These are phyloP conservation scores for Chrysophaeum taylorii DNA, from an alignment of 352 stramenopile species.

Conservation along the genomic window DNA sequence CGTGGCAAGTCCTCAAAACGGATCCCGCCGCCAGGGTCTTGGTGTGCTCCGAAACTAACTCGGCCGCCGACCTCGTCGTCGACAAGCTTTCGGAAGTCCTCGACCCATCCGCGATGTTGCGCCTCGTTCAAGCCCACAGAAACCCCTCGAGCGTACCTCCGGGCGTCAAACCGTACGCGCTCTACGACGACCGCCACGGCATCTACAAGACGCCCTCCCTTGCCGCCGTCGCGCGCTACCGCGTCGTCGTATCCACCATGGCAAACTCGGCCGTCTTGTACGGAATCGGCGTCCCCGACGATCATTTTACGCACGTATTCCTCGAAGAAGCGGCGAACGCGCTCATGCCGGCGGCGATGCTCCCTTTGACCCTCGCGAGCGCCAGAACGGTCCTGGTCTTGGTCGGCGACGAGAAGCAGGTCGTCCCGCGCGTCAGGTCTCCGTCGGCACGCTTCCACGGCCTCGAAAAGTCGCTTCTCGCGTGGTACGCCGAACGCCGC, in stretches of 20 bases:
- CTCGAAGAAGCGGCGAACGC: slow-evolving; percentile 51
- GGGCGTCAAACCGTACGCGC: background rate
- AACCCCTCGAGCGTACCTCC: background rate
- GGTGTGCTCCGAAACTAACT: slow-evolving; percentile 25
- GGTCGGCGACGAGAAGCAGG: slow-evolving; percentile 54
- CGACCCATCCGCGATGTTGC: slow-evolving; percentile 8
- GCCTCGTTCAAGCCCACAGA: slow-evolving; percentile 30
- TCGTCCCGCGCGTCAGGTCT: slow-evolving; percentile 44
- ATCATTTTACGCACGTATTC: slow-evolving; percentile 43
- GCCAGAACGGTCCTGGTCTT: slow-evolving; percentile 37
- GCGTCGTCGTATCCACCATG: slow-evolving; percentile 21
- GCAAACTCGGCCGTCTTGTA: slow-evolving; percentile 10
- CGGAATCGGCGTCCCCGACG: background rate
- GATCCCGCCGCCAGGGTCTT: slow-evolving; percentile 25
- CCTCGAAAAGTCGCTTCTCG: slow-evolving; percentile 43
- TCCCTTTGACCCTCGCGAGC: slow-evolving; percentile 24
- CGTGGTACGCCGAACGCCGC: slow-evolving; percentile 26
- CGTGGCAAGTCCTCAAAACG: slow-evolving; percentile 29
- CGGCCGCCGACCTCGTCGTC: slow-evolving; percentile 31
- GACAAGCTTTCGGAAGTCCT: slow-evolving; percentile 24
- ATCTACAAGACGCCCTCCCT: background rate
- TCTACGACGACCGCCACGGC: background rate
- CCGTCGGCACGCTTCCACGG: slow-evolving; percentile 34
- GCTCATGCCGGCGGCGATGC: slow-evolving; percentile 41
- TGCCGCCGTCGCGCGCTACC: background rate